These are phyloP conservation scores for Eimeria acervulina DNA, from an alignment of 169 alveolate species.

Conservation along the genomic window DNA sequence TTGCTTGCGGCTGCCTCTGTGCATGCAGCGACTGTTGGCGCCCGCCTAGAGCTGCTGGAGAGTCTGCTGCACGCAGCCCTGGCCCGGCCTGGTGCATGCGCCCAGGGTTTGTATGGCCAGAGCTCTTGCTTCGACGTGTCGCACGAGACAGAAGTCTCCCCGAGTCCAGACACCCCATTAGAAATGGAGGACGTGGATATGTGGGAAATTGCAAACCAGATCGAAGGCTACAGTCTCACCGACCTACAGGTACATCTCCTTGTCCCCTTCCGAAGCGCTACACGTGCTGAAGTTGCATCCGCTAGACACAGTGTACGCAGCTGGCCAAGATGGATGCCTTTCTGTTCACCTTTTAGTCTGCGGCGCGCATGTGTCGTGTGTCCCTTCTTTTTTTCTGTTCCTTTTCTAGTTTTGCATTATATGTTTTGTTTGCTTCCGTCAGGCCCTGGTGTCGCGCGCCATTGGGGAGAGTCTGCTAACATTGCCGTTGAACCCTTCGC, in stretches of 20 bases:
- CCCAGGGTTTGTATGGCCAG: background rate
- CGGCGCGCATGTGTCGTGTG: background rate
- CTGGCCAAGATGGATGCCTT: background rate
- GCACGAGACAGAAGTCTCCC: background rate
- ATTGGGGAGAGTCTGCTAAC: slow-evolving; percentile 55
- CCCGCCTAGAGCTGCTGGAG: slow-evolving; percentile 50
- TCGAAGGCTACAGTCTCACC: slow-evolving; percentile 71
- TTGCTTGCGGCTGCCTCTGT: background rate
- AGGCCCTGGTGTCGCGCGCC: slow-evolving; percentile 66
- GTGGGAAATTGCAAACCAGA: slow-evolving; percentile 62
- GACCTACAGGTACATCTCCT: slow-evolving; percentile 49
- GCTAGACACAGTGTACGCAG: background rate
- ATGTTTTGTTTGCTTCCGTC: background rate
- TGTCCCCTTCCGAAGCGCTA: background rate
- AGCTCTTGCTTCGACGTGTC: background rate
- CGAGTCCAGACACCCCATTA: background rate
- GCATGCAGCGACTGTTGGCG: slow-evolving; percentile 39
- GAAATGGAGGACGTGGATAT: slow-evolving; percentile 3
- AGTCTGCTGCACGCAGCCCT: slow-evolving; percentile 6
- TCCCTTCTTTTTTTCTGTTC: background rate
- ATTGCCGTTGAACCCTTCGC: background rate
- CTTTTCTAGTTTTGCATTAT: background rate
- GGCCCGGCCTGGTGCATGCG: background rate
- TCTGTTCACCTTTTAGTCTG: background rate
- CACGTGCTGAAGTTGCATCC: background rate